Evolutionary conservation across 768 basidiomycete species (phyloP).

Genomic region (Lactarius quietus): DNA sequence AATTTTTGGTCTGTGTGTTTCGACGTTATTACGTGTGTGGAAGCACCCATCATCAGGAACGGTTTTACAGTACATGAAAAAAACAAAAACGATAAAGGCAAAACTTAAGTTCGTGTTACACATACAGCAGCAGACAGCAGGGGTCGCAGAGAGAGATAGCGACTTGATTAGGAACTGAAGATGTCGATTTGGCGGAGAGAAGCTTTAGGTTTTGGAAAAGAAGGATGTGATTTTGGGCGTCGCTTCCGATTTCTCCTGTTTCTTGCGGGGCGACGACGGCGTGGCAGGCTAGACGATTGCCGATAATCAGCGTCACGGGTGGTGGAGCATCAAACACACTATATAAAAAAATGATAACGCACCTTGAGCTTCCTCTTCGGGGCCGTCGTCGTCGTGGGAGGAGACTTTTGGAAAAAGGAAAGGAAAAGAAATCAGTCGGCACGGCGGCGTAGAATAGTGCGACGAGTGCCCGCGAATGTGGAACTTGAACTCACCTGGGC

Average conservation of each 20-base stretch:
- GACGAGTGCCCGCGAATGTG: too few species aligned
- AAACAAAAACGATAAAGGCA: neutral
- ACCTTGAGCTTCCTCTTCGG: neutral
- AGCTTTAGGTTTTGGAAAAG: conserved; percentile 15
- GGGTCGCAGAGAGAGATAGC: neutral
- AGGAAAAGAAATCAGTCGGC: neutral
- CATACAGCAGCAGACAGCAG: neutral
- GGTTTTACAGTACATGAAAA: neutral
- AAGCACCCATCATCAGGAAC: neutral
- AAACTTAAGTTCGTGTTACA: neutral
- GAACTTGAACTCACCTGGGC: neutral
- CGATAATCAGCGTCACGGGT: neutral
- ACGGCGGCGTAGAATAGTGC: too few species aligned
- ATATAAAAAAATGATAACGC: neutral
- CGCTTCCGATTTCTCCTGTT: conserved; percentile 13
- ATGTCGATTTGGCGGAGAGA: neutral
- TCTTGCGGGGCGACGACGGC: conserved; percentile 13
- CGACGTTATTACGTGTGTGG: neutral
- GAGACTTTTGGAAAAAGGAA: neutral
- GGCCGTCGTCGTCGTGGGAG: neutral
- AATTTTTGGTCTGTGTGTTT: neutral
- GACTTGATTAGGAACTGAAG: neutral
- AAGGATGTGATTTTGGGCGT: conserved; percentile 26
- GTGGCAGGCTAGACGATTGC: neutral
- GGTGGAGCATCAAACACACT: too few species aligned